These are phyloP conservation scores for Dionaea muscipula DNA, from an alignment of 179 eudicot species.

Conservation along the genomic window DNA sequence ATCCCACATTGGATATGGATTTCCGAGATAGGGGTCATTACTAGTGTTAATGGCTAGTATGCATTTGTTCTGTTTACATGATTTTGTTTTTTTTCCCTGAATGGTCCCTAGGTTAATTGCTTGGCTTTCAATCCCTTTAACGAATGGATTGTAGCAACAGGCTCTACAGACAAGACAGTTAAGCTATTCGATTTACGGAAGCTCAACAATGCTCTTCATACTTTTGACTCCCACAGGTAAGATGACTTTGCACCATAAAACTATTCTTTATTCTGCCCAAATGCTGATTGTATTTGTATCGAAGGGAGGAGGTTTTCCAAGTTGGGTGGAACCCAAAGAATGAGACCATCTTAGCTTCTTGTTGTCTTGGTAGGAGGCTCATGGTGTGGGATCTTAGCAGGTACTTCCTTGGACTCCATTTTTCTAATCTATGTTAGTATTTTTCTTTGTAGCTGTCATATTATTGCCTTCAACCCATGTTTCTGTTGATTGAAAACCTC, in stretches of 20 bases:
- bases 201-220: constrained; percentile 57
- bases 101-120: constrained; percentile 54
- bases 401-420: constrained; percentile 23
- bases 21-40: too few relatives aligned
- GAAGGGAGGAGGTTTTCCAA: constrained; percentile 87
- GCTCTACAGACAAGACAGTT: constrained; percentile 89
- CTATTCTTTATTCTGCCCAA: too few relatives aligned
- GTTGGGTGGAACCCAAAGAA: constrained; percentile 95
- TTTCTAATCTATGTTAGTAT: not conserved
- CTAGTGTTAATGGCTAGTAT: too few relatives aligned
- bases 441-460: not conserved
- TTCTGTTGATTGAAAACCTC: too few relatives aligned
- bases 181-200: constrained; percentile 76
- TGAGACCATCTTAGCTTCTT: constrained; percentile 88
- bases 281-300: not conserved
- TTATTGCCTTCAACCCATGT: not conserved
- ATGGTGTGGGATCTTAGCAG: constrained; percentile 99
- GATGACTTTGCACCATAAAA: constrained; percentile 8
- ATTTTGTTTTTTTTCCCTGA: not conserved
- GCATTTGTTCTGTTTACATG: not conserved
- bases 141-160: constrained; percentile 95
- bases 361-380: constrained; percentile 91
- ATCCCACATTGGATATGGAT: too few relatives aligned
- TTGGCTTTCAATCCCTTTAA: constrained; percentile 91
- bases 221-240: constrained; percentile 90